Conservation (phyloP, 2,329 filamentous ascomycete species). For the Nigrospora osmanthi region DNA sequence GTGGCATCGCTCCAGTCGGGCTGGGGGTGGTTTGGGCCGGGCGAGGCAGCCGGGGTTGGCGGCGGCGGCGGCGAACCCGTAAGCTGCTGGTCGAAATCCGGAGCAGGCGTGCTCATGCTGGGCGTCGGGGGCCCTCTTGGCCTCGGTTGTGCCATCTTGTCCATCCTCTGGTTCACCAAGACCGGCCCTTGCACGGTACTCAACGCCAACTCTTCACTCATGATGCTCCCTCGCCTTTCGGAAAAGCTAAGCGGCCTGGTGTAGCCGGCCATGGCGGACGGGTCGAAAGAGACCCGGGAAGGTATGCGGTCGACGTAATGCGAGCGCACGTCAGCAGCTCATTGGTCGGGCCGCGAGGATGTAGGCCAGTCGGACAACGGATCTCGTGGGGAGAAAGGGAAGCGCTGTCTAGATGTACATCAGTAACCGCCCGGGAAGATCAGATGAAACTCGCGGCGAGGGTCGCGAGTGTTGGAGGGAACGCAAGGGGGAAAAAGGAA, state of each 20-base stretch:
- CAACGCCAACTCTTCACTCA: constrained; percentile 50
- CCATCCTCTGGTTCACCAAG: constrained; percentile 36
- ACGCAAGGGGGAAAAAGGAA: no score
- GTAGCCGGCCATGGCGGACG: constrained; percentile 16
- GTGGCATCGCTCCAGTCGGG: constrained; percentile 71
- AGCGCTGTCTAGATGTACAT: not conserved
- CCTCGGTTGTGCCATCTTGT: constrained; percentile 44
- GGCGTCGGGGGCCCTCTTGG: constrained; percentile 56
- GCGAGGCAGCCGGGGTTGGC: constrained; percentile 58
- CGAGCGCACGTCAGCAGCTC: not conserved
- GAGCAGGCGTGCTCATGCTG: constrained; percentile 57
- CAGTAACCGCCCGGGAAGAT: not conserved
- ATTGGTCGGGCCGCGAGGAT: not conserved
- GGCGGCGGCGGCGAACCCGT: constrained; percentile 56
- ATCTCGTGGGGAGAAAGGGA: not conserved
- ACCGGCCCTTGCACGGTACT: constrained; percentile 33
- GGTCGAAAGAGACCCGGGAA: not conserved
- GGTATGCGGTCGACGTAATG: not conserved
- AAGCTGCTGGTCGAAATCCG: constrained; percentile 54
- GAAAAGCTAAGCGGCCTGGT: constrained; percentile 50
- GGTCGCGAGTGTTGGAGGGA: no score
- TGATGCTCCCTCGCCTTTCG: constrained; percentile 50
- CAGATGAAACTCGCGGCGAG: not conserved
- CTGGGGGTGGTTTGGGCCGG: constrained; percentile 52
- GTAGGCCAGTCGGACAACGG: not conserved